Evolutionary conservation across 306 rosid genomes (phyloP), one percentile per base, ranked within the genome.

Genomic region (Vigna reflexopilosa): DNA sequence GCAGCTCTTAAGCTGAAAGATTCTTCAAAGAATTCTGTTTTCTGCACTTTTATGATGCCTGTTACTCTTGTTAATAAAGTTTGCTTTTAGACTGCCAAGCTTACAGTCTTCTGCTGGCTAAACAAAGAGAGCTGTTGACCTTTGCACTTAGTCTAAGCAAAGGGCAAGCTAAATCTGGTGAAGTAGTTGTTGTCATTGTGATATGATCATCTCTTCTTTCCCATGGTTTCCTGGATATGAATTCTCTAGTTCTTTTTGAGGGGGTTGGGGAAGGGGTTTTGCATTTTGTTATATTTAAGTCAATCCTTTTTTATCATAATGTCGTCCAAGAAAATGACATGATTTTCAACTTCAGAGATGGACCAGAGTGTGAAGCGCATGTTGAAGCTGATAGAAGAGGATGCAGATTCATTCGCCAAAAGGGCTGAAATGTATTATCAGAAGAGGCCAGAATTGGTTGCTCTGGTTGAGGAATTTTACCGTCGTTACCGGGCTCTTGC

Each of bases 351-450:
- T 52, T 19, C 97, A 96, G 99, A 91, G 81, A 95, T 95, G 98
- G 99, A 95, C 82, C 85, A 78, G 70, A 84, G 84, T 66, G 82
- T 93, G 85, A 96, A 96, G 71, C 93, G 88, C 48, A 96, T 96
- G 97, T 72, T 95, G 94, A 93, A 87, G 96, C 84, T 95, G 82
- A 86, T 95, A 30, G 99, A 95, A 83, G 91, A 91, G 72, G 98
- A 95, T 84, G 99, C 91, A 55, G 99, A 96, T 85, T 91, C 99
- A 48, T 91, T 93, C 71, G 99, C 99, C 26, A 96, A 87, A 82
- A 96, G 84, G 76, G 99, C 93, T 66, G 98, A 96, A 78, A 95
- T 95, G 99, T 95, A 95, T 88, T 93, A 95, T 81, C 92, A 93
- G 82, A 95, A 88, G 86, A 86, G 99, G 68, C 99, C 99, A 13